Conservation (phyloP, 345 rosid species). For the Sisymbrium irio region DNA sequence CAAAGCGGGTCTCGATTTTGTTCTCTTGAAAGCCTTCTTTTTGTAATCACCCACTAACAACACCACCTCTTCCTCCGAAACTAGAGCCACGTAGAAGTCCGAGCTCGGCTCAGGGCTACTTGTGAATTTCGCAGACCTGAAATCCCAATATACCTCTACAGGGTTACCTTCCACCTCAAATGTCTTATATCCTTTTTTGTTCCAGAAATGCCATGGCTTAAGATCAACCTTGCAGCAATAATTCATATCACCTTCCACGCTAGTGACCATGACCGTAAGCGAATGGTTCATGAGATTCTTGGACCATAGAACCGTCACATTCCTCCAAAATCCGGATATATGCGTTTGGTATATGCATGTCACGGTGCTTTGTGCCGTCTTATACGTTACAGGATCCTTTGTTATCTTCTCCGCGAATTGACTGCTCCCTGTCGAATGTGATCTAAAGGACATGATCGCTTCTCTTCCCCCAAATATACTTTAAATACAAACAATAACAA, state of each 20-base stretch:
- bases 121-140: slow-evolving; percentile 73
- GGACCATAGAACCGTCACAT: slow-evolving; percentile 66
- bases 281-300: slow-evolving; percentile 74
- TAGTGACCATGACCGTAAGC: slow-evolving; percentile 53
- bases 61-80: slow-evolving; percentile 69
- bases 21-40: slow-evolving; percentile 85
- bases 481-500: not conserved
- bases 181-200: slow-evolving; percentile 68
- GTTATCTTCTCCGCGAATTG: slow-evolving; percentile 50
- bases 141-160: slow-evolving; percentile 72
- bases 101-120: slow-evolving; percentile 76
- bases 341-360: slow-evolving; percentile 63
- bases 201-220: slow-evolving; percentile 92
- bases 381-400: slow-evolving; percentile 52
- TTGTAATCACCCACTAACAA: slow-evolving; percentile 79
- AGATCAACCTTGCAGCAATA: slow-evolving; percentile 68
- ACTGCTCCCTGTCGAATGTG: slow-evolving; percentile 22
- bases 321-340: slow-evolving; percentile 58
- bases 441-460: slow-evolving; percentile 33
- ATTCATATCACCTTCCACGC: slow-evolving; percentile 49
- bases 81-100: slow-evolving; percentile 85
- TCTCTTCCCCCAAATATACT: not conserved
- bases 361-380: slow-evolving; percentile 69
- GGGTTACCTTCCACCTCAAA: slow-evolving; percentile 60
- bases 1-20: slow-evolving; percentile 69